Conservation (phyloP, 1,139 yeast genomes). For the Nakaseomyces uthaithaninus region DNA sequence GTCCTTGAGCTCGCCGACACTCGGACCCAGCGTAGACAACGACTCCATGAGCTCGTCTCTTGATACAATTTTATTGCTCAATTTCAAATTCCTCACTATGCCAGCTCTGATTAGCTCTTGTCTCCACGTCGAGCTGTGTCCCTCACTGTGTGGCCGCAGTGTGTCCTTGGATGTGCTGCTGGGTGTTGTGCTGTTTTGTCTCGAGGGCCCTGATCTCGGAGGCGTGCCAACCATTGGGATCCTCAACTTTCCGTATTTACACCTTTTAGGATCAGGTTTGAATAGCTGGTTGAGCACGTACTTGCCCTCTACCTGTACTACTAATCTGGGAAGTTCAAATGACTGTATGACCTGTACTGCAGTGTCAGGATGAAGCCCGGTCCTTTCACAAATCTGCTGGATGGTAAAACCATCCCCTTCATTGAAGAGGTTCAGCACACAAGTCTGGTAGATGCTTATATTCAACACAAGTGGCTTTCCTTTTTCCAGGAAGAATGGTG, state of each 20-base stretch:
- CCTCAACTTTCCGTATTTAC: slow-evolving; percentile 21
- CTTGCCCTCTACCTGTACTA: slow-evolving; percentile 9
- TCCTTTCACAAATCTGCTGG: slow-evolving; percentile 10
- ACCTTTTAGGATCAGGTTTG: slow-evolving; percentile 17
- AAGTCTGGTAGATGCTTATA: slow-evolving; percentile 25
- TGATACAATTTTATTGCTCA: slow-evolving; percentile 11
- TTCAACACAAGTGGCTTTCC: slow-evolving; percentile 17
- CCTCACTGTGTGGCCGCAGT: slow-evolving; percentile 17
- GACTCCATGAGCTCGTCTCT: slow-evolving; percentile 12
- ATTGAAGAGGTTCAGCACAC: slow-evolving; percentile 24
- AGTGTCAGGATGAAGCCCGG: slow-evolving; percentile 11
- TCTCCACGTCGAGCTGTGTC: slow-evolving; percentile 24
- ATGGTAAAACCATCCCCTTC: slow-evolving; percentile 14
- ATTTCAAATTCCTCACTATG: slow-evolving; percentile 24
- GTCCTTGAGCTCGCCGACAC: slow-evolving; percentile 29
- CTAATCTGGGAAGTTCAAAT: slow-evolving; percentile 16
- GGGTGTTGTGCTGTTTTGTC: not conserved
- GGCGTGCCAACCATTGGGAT: slow-evolving; percentile 10
- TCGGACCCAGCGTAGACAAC: slow-evolving; percentile 19
- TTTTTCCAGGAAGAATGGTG: slow-evolving; percentile 17
- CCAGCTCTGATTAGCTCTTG: slow-evolving; percentile 26
- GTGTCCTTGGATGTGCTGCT: not conserved
- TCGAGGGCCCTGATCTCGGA: slow-evolving; percentile 8
- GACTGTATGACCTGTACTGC: slow-evolving; percentile 18
- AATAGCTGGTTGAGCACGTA: slow-evolving; percentile 18